These are phyloP conservation scores for Diaporthe caulivora DNA, from an alignment of 2,329 filamentous ascomycete species.

Conservation along the genomic window DNA sequence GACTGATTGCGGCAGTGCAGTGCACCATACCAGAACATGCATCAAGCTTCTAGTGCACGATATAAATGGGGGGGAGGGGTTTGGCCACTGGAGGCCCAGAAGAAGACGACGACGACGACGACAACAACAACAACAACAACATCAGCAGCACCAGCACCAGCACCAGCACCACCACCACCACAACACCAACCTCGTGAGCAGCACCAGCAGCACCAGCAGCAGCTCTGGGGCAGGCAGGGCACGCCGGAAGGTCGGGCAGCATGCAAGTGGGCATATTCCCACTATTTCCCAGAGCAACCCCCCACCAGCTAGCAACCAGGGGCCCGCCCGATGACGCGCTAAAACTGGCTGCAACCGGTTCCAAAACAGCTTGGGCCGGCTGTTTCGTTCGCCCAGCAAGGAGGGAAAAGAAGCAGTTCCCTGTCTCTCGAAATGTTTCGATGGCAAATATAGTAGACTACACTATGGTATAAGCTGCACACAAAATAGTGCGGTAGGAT, in stretches of 20 bases:
- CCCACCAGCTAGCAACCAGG: neutral
- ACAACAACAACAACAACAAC: conserved; percentile 16
- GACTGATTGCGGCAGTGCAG: conserved; percentile 31
- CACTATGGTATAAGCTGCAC: neutral
- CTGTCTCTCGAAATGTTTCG: conserved; percentile 5
- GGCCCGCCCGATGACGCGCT: conserved; percentile 24
- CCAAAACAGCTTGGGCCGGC: conserved; percentile 5
- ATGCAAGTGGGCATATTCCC: conserved; percentile 20
- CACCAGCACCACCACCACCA: neutral
- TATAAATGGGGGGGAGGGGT: too few relatives aligned
- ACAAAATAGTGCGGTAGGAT: conserved; percentile 21
- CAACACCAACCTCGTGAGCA: neutral
- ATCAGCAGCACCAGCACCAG: conserved; percentile 5
- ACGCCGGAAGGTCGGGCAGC: conserved; percentile 23
- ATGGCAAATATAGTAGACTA: neutral
- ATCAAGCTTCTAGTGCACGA: neutral
- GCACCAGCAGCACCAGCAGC: too few relatives aligned
- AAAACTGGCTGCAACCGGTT: conserved; percentile 23
- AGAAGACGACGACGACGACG: too few relatives aligned
- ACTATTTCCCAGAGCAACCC: conserved; percentile 28
- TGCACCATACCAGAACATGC: conserved; percentile 2
- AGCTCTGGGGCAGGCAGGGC: conserved; percentile 7
- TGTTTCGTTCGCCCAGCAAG: conserved; percentile 16
- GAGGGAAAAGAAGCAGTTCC: conserved; percentile 8
- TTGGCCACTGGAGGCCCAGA: too few relatives aligned